Conservation (phyloP, 1,284 basidiomycete genomes). For the Spongiforma sp. region DNA sequence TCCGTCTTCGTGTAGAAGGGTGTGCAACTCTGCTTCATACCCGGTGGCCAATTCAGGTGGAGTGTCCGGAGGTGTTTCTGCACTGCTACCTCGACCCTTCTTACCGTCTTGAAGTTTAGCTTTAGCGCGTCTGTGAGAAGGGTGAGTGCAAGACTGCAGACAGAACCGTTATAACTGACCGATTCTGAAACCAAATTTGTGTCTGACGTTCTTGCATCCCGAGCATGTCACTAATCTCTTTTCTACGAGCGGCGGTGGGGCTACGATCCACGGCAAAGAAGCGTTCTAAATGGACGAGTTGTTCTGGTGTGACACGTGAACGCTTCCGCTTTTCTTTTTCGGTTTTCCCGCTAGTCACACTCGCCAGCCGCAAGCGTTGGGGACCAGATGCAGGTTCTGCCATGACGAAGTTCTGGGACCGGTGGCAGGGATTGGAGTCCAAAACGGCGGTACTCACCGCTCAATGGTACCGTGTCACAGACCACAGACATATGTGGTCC, state of each 20-base stretch:
- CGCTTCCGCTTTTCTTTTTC: conserved; percentile 74
- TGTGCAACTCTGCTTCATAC: conserved; percentile 63
- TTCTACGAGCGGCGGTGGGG: conserved; percentile 70
- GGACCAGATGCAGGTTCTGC: conserved; percentile 31
- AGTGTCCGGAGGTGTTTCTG: conserved; percentile 52
- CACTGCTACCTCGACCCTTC: conserved; percentile 43
- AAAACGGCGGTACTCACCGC: conserved; percentile 24
- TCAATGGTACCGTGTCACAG: conserved; percentile 27
- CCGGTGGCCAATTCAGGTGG: conserved; percentile 58
- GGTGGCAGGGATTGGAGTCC: conserved; percentile 7
- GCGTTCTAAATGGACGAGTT: conserved; percentile 72
- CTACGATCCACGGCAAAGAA: conserved; percentile 71
- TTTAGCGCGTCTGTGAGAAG: conserved; percentile 68
- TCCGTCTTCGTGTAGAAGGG: conserved; percentile 74
- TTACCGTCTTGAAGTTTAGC: conserved; percentile 73
- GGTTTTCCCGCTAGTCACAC: conserved; percentile 20
- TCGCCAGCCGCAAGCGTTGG: conserved; percentile 30
- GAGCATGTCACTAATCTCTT: conserved; percentile 75
- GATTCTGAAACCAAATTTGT: conserved; percentile 88
- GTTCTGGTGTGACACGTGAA: conserved; percentile 76
- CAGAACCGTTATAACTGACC: conserved; percentile 47
- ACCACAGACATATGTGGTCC: conserved; percentile 36
- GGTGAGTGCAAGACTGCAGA: conserved; percentile 1
- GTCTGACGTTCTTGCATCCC: conserved; percentile 86
- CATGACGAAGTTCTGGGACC: conserved; percentile 18